Conservation (phyloP, 1,139 yeast species). For the Yamadazyma spencermartinsiae region DNA sequence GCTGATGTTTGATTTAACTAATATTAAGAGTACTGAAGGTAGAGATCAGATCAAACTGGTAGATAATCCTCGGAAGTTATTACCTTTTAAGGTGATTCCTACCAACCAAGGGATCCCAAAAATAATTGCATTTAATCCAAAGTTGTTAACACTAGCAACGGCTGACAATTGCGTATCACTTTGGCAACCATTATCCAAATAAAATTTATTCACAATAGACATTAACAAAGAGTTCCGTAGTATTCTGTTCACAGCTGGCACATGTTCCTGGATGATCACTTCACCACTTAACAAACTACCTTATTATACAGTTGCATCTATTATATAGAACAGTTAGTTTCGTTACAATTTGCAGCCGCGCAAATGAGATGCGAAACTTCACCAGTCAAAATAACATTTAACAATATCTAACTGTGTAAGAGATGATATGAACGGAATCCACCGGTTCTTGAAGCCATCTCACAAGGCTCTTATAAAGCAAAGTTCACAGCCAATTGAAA, state of each 20-base stretch:
- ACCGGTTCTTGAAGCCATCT: not conserved
- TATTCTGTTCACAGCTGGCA: too few relatives aligned
- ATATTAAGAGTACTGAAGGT: conserved; percentile 32
- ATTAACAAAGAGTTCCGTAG: too few relatives aligned
- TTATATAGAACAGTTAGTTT: not conserved
- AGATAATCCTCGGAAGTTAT: conserved; percentile 24
- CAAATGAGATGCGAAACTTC: too few relatives aligned
- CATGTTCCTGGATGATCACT: not conserved
- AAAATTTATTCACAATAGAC: too few relatives aligned
- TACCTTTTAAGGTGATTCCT: conserved; percentile 26
- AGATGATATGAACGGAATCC: too few relatives aligned
- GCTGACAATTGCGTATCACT: conserved; percentile 61
- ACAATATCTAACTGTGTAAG: too few relatives aligned
- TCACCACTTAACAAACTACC: not conserved
- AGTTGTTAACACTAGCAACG: conserved; percentile 71
- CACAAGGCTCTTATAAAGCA: too few relatives aligned
- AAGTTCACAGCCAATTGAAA: not conserved
- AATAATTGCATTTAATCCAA: conserved; percentile 75
- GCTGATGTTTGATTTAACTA: conserved; percentile 61
- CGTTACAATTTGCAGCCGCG: too few relatives aligned
- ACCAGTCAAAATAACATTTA: not conserved
- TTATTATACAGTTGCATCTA: not conserved
- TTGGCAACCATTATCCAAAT: conserved; percentile 45
- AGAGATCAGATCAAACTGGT: conserved; percentile 13
- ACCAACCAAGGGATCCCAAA: conserved; percentile 50